Conservation (phyloP, 1,284 basidiomycete genomes). For the Ganoderma boninense region DNA sequence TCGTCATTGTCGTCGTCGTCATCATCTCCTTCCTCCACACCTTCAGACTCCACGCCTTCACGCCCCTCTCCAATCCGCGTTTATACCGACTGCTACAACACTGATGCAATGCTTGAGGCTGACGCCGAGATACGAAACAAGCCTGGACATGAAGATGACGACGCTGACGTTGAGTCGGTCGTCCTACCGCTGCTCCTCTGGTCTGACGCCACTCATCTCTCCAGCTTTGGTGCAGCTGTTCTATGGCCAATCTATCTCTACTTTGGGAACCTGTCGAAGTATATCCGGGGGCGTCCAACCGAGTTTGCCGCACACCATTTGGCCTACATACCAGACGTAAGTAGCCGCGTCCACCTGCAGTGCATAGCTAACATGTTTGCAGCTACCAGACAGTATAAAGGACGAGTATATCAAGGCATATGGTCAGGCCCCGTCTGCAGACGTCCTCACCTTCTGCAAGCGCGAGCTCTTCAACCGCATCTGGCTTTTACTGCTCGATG, state of each 20-base stretch:
- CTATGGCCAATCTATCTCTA: conserved; percentile 16
- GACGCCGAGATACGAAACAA: not conserved
- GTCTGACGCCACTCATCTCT: conserved; percentile 31
- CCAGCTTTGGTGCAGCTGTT: conserved; percentile 28
- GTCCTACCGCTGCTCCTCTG: conserved; percentile 26
- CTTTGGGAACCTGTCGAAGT: conserved; percentile 37
- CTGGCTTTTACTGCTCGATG: conserved; percentile 34
- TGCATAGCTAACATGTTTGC: too few species aligned
- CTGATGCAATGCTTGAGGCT: not conserved
- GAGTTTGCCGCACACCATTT: conserved; percentile 31
- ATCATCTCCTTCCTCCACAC: not conserved
- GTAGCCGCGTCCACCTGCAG: too few species aligned
- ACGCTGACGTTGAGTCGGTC: conserved; percentile 25
- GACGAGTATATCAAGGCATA: conserved; percentile 32
- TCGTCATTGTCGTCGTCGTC: too few species aligned
- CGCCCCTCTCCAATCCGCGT: not conserved
- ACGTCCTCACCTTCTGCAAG: conserved; percentile 27
- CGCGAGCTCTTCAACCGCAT: conserved; percentile 37
- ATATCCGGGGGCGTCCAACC: conserved; percentile 29
- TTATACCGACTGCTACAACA: not conserved
- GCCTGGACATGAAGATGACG: conserved; percentile 8
- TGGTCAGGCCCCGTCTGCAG: conserved; percentile 22
- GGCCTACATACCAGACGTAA: conserved; percentile 43
- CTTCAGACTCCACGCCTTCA: not conserved
- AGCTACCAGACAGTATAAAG: conserved; percentile 40